A percentile compares a stretch with the other conserved stretches of the same genome.
phyloP scores from a whole-genome alignment of 371 early-diverging fungal species.

The Fennellomyces sp. region DNA sequence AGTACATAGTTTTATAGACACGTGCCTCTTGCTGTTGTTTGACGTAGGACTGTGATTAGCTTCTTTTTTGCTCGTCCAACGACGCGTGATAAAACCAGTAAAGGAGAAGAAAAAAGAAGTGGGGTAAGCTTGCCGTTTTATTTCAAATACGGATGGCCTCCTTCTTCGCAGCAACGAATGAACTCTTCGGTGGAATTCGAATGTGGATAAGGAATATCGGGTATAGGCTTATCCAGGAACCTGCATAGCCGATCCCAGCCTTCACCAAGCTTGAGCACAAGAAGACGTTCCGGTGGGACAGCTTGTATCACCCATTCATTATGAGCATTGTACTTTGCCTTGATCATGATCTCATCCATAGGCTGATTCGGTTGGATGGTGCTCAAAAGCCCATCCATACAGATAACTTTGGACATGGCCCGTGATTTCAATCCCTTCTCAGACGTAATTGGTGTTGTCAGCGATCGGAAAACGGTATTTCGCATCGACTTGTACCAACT shows the following conservation, averaged over 20 bases:
- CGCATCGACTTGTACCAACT: slow-evolving; percentile 35
- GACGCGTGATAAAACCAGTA: no score
- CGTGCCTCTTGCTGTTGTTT: no score
- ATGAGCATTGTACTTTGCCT: slow-evolving; percentile 24
- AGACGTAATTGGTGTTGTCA: no score
- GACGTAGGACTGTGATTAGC: no score
- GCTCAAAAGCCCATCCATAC: no score
- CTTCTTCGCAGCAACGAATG: not conserved
- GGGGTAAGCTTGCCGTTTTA: no score
- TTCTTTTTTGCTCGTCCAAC: no score
- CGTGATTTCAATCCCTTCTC: not conserved
- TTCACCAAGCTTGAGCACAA: slow-evolving; percentile 34
- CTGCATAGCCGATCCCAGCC: slow-evolving; percentile 22
- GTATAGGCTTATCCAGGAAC: slow-evolving; percentile 15
- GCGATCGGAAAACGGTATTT: slow-evolving; percentile 23
- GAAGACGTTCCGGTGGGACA: slow-evolving; percentile 30
- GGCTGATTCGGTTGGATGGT: not conserved
- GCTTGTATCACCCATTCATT: slow-evolving; percentile 28
- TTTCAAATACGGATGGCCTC: no score
- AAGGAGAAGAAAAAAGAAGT: no score
- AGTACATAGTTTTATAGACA: no score
- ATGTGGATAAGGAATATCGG: slow-evolving; percentile 17
- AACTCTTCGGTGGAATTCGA: slow-evolving; percentile 14
- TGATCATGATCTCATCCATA: slow-evolving; percentile 22
- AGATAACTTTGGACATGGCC: not conserved